These are phyloP conservation scores for Apostasia shenzhenica DNA, from an alignment of 106 monocot species.

Conservation along the genomic window DNA sequence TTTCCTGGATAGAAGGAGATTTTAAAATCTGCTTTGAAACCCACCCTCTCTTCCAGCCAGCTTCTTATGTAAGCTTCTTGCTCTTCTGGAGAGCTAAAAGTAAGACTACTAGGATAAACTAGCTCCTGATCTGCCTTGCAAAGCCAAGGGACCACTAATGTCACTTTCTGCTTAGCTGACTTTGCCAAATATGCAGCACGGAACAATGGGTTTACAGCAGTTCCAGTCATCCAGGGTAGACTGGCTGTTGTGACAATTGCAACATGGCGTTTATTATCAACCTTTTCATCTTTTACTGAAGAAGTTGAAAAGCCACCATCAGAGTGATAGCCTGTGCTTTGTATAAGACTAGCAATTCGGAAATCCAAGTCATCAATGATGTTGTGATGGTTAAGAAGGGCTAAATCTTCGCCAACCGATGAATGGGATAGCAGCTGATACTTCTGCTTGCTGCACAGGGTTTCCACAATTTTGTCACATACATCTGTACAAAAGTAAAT, in stretches of 20 bases:
- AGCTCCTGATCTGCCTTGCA: conserved; percentile 90
- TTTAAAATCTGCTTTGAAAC: conserved; percentile 85
- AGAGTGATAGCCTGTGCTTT: conserved; percentile 76
- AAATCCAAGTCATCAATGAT: conserved; percentile 71
- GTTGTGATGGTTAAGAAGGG: conserved; percentile 34
- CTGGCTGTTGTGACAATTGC: conserved; percentile 97
- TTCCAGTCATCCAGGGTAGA: conserved; percentile 99
- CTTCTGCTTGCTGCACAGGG: conserved; percentile 51
- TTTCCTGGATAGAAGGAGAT: conserved; percentile 99
- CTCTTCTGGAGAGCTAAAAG: conserved; percentile 80
- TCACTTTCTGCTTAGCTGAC: conserved; percentile 76
- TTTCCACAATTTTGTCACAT: conserved; percentile 77
- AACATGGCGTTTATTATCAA: conserved; percentile 61
- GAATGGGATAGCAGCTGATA: conserved; percentile 29
- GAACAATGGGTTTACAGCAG: conserved; percentile 95
- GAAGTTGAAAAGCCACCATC: conserved; percentile 52
- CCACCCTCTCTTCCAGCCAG: conserved; percentile 90
- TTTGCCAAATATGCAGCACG: conserved; percentile 88
- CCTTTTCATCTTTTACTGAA: conserved; percentile 17
- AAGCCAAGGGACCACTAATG: conserved; percentile 93
- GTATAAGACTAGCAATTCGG: conserved; percentile 70
- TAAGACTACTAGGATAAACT: conserved; percentile 80
- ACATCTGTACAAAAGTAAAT: conserved; percentile 35
- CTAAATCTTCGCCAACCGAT: conserved; percentile 21
- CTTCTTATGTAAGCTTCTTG: conserved; percentile 88